A percentile compares a stretch with the other conserved stretches of the same genome.
Evolutionary conservation across 148 eudicot genomes (phyloP).

Genomic region (Bassia scoparia): DNA sequence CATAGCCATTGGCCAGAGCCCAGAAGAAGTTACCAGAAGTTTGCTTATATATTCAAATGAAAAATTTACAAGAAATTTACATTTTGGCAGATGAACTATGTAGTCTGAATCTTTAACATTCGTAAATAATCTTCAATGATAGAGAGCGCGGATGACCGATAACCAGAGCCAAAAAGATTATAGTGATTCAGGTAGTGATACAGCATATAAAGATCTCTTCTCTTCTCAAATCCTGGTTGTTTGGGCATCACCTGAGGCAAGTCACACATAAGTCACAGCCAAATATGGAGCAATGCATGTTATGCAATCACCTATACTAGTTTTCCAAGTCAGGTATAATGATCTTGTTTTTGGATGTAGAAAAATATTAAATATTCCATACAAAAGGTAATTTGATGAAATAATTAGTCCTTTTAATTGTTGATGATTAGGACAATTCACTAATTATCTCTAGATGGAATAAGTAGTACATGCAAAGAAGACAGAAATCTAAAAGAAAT

Average conservation of each 20-base stretch:
- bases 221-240: constrained; percentile 82
- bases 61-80: constrained; percentile 14
- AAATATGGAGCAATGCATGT: neutral
- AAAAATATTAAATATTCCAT: neutral
- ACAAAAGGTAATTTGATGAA: neutral
- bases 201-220: constrained; percentile 77
- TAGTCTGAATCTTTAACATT: constrained; percentile 34
- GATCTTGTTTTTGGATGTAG: too few relatives aligned
- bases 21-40: neutral
- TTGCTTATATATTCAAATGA: neutral
- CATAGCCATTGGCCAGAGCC: neutral
- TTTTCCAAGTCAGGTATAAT: neutral
- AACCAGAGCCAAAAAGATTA: constrained; percentile 91
- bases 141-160: constrained; percentile 88
- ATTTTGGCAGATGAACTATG: neutral
- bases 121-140: constrained; percentile 83
- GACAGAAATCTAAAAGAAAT: neutral
- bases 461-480: neutral
- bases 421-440: neutral
- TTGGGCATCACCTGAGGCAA: constrained; percentile 80
- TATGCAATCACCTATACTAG: neutral
- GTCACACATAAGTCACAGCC: neutral
- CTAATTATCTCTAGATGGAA: neutral
- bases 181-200: constrained; percentile 98
- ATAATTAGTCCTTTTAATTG: neutral